phyloP scores from a whole-genome alignment of 305 asterid genomes.

The Plantago lanceolata region DNA sequence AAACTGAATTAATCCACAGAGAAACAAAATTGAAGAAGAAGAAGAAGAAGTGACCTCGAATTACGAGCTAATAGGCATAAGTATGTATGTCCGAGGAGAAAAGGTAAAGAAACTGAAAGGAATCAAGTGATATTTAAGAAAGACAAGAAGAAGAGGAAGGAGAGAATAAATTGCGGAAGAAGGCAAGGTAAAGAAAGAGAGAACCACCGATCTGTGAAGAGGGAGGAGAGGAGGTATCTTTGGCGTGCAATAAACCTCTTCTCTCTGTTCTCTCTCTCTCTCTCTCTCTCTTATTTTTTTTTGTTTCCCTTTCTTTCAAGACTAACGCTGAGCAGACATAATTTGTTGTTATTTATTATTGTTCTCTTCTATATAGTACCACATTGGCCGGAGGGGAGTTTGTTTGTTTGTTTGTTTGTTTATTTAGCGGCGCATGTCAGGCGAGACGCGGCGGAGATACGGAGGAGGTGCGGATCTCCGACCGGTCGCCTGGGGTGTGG shows the following conservation, averaged over 20 bases:
- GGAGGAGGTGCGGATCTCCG: not conserved
- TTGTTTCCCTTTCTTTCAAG: slow-evolving; percentile 24
- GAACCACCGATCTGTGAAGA: no score
- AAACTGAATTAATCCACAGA: slow-evolving; percentile 8
- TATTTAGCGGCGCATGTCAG: no score
- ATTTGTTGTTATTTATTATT: no score
- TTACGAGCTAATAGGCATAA: not conserved
- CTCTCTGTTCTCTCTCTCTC: slow-evolving; percentile 60
- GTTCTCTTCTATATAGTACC: no score
- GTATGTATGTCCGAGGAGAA: slow-evolving; percentile 19
- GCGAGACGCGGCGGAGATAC: slow-evolving; percentile 22
- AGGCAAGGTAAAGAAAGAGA: slow-evolving; percentile 54
- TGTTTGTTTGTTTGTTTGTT: no score
- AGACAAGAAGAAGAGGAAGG: slow-evolving; percentile 25
- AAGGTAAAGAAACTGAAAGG: not conserved
- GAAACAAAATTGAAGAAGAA: slow-evolving; percentile 15
- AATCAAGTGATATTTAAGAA: slow-evolving; percentile 29
- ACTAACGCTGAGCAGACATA: no score
- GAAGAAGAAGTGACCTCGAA: slow-evolving; percentile 1
- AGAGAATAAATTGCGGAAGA: slow-evolving; percentile 74
- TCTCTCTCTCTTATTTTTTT: slow-evolving; percentile 31
- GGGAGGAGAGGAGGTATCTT: slow-evolving; percentile 75
- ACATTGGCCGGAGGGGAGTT: no score
- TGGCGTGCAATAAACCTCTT: slow-evolving; percentile 87
- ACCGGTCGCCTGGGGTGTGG: not conserved